A percentile compares a stretch with the other conserved stretches of the same genome.
Conservation (phyloP, 2,329 filamentous ascomycete genomes). For the Aspergillus carbonarius region DNA sequence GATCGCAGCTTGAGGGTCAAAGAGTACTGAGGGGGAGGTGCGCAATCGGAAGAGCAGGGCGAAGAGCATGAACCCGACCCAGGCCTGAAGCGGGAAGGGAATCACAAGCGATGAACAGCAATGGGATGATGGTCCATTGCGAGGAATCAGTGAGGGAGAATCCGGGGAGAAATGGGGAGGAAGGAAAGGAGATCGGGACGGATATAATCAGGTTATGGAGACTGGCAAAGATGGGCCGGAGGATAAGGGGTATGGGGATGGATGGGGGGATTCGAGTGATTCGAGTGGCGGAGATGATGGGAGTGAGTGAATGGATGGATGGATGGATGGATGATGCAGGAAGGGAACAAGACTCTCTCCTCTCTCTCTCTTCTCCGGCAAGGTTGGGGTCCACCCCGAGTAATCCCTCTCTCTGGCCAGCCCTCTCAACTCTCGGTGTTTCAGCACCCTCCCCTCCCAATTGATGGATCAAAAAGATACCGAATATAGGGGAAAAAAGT, state of each 20-base stretch:
- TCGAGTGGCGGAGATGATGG: background rate
- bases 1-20: slow-evolving; percentile 2
- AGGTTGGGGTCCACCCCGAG: slow-evolving; percentile 3
- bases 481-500: background rate
- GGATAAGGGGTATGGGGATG: slow-evolving; percentile 4
- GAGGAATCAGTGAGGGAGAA: background rate
- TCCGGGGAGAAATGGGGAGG: background rate
- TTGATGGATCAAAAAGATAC: background rate
- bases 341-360: slow-evolving; percentile 1
- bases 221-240: background rate
- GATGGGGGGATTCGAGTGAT: background rate
- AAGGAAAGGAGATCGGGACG: background rate
- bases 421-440: background rate
- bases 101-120: slow-evolving; percentile 16
- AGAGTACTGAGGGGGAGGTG: background rate
- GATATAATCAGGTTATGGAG: slow-evolving; percentile 6
- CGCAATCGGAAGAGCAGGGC: background rate
- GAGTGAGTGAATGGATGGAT: background rate
- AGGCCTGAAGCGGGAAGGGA: slow-evolving; percentile 14
- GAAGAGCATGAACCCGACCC: slow-evolving; percentile 12
- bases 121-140: slow-evolving; percentile 12
- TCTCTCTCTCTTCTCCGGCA: background rate
- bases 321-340: slow-evolving; percentile 2
- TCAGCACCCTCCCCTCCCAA: background rate
- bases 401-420: background rate